Conservation (phyloP, 768 basidiomycete genomes). For the Daedaleopsis sinensis region DNA sequence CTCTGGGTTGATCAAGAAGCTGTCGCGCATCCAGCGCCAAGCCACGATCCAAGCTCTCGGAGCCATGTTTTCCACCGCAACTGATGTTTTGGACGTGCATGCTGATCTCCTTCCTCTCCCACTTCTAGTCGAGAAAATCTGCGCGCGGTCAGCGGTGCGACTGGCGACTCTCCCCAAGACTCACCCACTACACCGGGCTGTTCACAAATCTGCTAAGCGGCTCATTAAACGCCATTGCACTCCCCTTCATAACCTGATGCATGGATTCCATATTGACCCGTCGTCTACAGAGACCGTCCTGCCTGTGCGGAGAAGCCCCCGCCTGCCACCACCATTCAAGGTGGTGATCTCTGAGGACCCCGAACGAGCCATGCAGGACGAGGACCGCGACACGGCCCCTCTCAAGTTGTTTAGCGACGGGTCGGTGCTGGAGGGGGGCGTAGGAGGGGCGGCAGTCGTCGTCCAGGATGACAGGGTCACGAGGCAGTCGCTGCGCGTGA, state of each 20-base stretch:
- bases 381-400: neutral
- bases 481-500: slow-evolving; percentile 4
- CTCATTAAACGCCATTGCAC: slow-evolving; percentile 21
- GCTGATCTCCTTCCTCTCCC: slow-evolving; percentile 22
- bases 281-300: neutral
- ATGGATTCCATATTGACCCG: slow-evolving; percentile 22
- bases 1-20: slow-evolving; percentile 1
- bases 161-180: slow-evolving; percentile 22
- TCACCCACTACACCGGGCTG: slow-evolving; percentile 21
- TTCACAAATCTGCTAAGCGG: slow-evolving; percentile 2
- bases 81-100: slow-evolving; percentile 26
- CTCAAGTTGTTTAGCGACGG: neutral
- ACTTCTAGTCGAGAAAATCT: slow-evolving; percentile 18
- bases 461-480: neutral
- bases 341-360: neutral
- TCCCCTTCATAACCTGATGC: slow-evolving; percentile 2
- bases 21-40: slow-evolving; percentile 25
- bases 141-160: slow-evolving; percentile 10
- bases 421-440: neutral
- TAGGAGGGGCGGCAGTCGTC: slow-evolving; percentile 29
- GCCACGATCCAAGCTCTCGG: slow-evolving; percentile 25
- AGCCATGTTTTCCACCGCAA: slow-evolving; percentile 26
- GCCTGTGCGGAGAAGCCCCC: too few relatives aligned
- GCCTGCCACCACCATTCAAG: neutral
- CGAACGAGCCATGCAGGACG: slow-evolving; percentile 8